Base-by-base conservation (phyloP, 176 grass and related monocot genomes). In the Stipa capillata region DNA sequence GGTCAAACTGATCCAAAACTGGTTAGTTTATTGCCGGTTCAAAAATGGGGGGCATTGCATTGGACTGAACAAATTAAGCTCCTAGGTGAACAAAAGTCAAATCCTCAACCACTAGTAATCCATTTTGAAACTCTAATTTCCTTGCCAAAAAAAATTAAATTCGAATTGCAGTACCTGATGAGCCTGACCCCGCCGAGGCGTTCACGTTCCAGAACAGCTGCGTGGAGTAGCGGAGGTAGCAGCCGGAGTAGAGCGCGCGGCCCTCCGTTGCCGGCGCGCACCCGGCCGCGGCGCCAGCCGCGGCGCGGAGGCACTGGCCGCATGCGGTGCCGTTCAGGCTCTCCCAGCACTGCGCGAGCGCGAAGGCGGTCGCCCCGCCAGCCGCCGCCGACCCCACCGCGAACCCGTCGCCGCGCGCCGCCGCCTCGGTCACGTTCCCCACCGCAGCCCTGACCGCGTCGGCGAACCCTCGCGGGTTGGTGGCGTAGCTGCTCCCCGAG, bases 261-360 rank as follows among this genome's bases (percentile, higher is more conserved):
- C 90, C 93, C 81, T 97, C 90, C 25, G 78, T 33, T 14, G 93
- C 82, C 16, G 93, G 93, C 55, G 65, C 44, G 72, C 93, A 97
- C 14, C 37, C 11, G 11, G 86, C 84, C 23, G 83, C 53, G 1
- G 87, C 84, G 25, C 3, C 34, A 5, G 90, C 85, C 14, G 90
- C 90, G 36, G 87, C 90, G 66, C 79, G 43, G 43, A 97, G 90
- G 72, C 93, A 97, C 78, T 87, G 84, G 3, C 24, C 57, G 36
- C 93, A 97, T 9, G 73, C 48, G 7, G 87, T 81, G 51, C 17
- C 20, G 75, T 90, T 88, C 62, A 97, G 78, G 54, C 70, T 83
- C 87, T 83, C 18, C 93, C 93, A 97, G 75, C 93, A 97, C 77
- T 97, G 93, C 44, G 84, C 93, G 42, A 97, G 79, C 39, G 80